Conservation (phyloP, 2,329 filamentous ascomycete species). For the Diaporthe vaccinii region DNA sequence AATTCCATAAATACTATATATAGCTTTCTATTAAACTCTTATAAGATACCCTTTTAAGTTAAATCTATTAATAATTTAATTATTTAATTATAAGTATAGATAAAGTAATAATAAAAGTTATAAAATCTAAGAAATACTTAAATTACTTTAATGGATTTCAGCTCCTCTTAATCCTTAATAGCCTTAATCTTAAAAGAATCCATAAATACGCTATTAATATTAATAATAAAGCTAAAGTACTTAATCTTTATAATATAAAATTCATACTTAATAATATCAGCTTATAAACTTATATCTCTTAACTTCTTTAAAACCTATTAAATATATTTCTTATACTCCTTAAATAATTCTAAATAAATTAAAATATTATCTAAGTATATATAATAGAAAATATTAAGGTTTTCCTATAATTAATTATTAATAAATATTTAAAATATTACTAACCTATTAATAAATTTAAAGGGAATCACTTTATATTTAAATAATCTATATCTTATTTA, state of each 20-base stretch:
- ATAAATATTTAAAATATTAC: neutral
- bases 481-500: neutral
- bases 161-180: neutral
- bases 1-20: neutral
- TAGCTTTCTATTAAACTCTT: neutral
- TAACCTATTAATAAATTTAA: neutral
- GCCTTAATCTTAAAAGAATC: neutral
- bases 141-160: neutral
- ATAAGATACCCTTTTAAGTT: neutral
- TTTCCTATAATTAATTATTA: neutral
- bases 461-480: neutral
- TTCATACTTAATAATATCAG: too few species aligned
- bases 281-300: neutral
- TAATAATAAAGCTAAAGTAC: constrained; percentile 10
- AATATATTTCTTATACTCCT: neutral
- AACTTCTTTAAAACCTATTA: neutral
- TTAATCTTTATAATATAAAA: constrained; percentile 15
- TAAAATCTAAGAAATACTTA: neutral
- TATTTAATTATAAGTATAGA: neutral
- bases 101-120: neutral
- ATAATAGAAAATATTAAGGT: neutral
- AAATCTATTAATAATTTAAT: neutral
- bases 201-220: neutral
- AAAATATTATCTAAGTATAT: constrained; percentile 11
- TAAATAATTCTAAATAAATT: neutral